Conservation (phyloP, 2,329 filamentous ascomycete genomes). For the Arthrinium phaeospermum region DNA sequence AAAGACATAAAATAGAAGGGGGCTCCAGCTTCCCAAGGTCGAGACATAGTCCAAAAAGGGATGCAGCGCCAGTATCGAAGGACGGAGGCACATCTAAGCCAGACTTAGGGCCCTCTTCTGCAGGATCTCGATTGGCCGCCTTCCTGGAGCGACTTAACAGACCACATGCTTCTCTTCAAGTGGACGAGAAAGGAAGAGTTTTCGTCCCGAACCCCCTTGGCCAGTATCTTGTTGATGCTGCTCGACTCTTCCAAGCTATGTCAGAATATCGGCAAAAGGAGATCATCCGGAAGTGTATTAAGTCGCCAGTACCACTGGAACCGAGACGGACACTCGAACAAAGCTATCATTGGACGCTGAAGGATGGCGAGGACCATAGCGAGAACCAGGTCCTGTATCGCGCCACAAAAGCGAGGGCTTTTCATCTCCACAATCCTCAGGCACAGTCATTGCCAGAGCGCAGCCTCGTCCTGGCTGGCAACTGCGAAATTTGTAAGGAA, state of each 20-base stretch:
- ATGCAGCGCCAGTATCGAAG: no score
- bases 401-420: constrained; percentile 26
- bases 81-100: no score
- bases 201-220: no score
- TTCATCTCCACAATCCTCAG: constrained; percentile 29
- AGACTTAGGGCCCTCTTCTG: no score
- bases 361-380: constrained; percentile 46
- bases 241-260: constrained; percentile 40
- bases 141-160: no score
- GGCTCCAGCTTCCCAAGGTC: no score
- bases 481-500: constrained; percentile 27
- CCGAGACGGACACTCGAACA: constrained; percentile 53
- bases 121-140: no score
- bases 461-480: not conserved
- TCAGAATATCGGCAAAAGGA: constrained; percentile 40
- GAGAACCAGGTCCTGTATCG: constrained; percentile 50
- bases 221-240: not conserved
- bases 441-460: constrained; percentile 20
- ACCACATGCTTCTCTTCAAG: no score
- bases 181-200: no score
- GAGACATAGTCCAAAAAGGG: no score
- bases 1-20: no score
- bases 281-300: constrained; percentile 41
- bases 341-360: constrained; percentile 48
- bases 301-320: constrained; percentile 44